Evolutionary conservation across 129 eudicot species (phyloP).

Genomic region (Tanacetum coccineum): DNA sequence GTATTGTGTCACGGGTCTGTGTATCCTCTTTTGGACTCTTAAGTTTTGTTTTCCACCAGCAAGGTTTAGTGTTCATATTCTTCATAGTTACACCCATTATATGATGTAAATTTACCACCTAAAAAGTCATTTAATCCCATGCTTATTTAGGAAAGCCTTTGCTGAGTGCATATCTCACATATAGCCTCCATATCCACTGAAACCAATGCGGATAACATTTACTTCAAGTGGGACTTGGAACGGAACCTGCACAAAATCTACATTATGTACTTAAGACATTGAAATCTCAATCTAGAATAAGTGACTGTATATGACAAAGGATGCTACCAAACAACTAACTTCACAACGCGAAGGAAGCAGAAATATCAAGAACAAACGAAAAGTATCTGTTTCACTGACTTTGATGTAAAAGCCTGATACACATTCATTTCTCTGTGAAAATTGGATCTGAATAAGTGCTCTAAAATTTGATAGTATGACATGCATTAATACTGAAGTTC

Average conservation of each 20-base stretch:
- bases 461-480: too few relatives aligned
- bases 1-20: neutral
- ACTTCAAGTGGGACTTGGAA: slow-evolving; percentile 99
- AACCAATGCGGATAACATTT: slow-evolving; percentile 82
- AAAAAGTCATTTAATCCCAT: too few relatives aligned
- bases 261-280: neutral
- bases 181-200: slow-evolving; percentile 95
- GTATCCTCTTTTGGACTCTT: neutral
- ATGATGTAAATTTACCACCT: too few relatives aligned
- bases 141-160: too few relatives aligned
- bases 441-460: neutral
- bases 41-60: neutral
- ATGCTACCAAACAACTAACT: neutral
- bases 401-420: neutral
- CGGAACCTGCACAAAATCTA: slow-evolving; percentile 67
- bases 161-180: slow-evolving; percentile 68
- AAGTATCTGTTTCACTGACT: neutral
- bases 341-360: neutral
- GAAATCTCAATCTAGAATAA: too few relatives aligned
- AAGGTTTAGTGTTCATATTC: neutral
- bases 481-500: too few relatives aligned
- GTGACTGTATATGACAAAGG: neutral
- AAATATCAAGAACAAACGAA: neutral
- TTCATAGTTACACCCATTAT: neutral
- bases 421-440: slow-evolving; percentile 12